These are phyloP conservation scores for Podospora australis DNA, from an alignment of 495 filamentous ascomycete genomes.

Conservation along the genomic window DNA sequence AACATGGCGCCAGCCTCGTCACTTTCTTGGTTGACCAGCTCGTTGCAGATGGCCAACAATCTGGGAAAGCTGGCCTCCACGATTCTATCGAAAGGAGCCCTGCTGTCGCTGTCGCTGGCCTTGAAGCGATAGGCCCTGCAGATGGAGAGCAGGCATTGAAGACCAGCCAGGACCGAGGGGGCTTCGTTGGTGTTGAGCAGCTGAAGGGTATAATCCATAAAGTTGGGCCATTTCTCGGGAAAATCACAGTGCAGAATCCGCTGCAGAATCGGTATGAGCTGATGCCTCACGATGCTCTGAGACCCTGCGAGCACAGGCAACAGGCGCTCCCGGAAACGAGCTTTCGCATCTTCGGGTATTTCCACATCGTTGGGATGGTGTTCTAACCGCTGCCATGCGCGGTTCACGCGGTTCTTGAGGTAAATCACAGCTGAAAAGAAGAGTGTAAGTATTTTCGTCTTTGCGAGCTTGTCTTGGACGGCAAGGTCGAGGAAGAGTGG, in stretches of 20 bases:
- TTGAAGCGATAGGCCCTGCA: slow-evolving; percentile 95
- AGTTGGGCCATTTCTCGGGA: slow-evolving; percentile 85
- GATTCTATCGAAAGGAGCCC: slow-evolving; percentile 88
- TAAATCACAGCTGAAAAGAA: slow-evolving; percentile 76
- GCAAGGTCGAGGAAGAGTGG: slow-evolving; percentile 7
- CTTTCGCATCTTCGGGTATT: slow-evolving; percentile 85
- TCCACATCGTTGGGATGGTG: slow-evolving; percentile 56
- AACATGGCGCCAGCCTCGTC: slow-evolving; percentile 95
- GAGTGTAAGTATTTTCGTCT: slow-evolving; percentile 11
- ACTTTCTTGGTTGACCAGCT: slow-evolving; percentile 81
- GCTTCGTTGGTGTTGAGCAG: slow-evolving; percentile 78
- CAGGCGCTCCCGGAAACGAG: slow-evolving; percentile 75
- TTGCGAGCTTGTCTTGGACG: not conserved
- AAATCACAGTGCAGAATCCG: slow-evolving; percentile 95
- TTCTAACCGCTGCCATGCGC: slow-evolving; percentile 77
- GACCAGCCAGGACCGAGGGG: slow-evolving; percentile 78
- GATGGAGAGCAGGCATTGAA: slow-evolving; percentile 89
- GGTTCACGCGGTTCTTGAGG: slow-evolving; percentile 90
- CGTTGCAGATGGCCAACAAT: slow-evolving; percentile 76
- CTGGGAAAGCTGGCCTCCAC: slow-evolving; percentile 88
- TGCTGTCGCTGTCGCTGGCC: slow-evolving; percentile 58
- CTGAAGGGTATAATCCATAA: slow-evolving; percentile 83
- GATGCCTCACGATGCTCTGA: slow-evolving; percentile 70
- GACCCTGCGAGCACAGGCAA: slow-evolving; percentile 82
- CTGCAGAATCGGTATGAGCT: slow-evolving; percentile 87